Evolutionary conservation across 306 rosid genomes (phyloP).

Genomic region (Canavalia ensiformis): DNA sequence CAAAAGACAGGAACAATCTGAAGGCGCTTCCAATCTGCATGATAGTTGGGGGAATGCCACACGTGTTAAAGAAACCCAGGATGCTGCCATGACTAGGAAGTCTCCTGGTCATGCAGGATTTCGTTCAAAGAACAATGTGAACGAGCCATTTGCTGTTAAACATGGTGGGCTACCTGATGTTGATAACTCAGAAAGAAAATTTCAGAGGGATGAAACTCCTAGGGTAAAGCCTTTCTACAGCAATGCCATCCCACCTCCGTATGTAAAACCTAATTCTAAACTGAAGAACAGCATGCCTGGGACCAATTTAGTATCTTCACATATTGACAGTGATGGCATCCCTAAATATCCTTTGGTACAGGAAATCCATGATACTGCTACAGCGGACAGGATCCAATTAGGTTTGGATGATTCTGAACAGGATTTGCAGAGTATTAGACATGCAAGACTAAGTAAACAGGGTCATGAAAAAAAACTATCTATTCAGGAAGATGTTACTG

Average conservation of each 20-base stretch:
- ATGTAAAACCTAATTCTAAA: constrained; percentile 71
- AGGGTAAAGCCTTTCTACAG: constrained; percentile 64
- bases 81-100: constrained; percentile 51
- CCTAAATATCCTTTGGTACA: constrained; percentile 52
- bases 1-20: constrained; percentile 54
- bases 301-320: constrained; percentile 47
- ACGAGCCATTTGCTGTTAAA: constrained; percentile 59
- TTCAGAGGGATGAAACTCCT: constrained; percentile 63
- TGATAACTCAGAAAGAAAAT: constrained; percentile 46
- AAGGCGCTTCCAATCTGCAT: constrained; percentile 55
- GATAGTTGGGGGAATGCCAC: constrained; percentile 56
- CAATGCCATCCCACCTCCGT: constrained; percentile 84
- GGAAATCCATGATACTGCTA: constrained; percentile 55
- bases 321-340: constrained; percentile 45
- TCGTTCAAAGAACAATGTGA: constrained; percentile 50
- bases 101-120: constrained; percentile 54
- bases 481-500: constrained; percentile 52
- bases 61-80: constrained; percentile 56
- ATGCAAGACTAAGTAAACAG: constrained; percentile 53
- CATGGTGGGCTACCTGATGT: constrained; percentile 50
- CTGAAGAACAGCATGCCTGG: constrained; percentile 56
- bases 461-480: constrained; percentile 56
- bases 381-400: constrained; percentile 52
- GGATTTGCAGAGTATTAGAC: constrained; percentile 58
- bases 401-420: constrained; percentile 61